Conservation (phyloP, 352 stramenopile genomes). For the Pythium phragmitis region DNA sequence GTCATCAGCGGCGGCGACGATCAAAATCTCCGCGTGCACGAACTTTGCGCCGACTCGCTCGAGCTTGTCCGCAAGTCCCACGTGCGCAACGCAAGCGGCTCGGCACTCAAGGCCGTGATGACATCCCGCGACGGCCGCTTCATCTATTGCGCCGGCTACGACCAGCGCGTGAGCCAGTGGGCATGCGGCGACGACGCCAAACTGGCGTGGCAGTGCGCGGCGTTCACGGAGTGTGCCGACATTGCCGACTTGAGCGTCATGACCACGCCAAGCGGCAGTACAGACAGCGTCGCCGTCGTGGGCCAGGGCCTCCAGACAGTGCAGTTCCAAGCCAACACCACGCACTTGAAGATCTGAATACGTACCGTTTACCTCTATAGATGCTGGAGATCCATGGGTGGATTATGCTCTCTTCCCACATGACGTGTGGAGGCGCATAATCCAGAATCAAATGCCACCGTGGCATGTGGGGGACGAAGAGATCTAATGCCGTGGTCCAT, state of each 20-base stretch:
- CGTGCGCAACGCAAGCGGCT: slow-evolving; percentile 70
- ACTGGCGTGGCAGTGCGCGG: slow-evolving; percentile 55
- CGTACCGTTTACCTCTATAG: slow-evolving; percentile 1
- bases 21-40: slow-evolving; percentile 54
- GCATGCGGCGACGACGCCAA: slow-evolving; percentile 18
- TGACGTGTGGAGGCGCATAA: too few species aligned
- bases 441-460: too few species aligned
- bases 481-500: background rate
- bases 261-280: background rate
- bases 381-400: background rate
- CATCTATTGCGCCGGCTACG: slow-evolving; percentile 76
- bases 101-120: slow-evolving; percentile 76
- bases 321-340: slow-evolving; percentile 29
- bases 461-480: background rate
- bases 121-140: slow-evolving; percentile 40
- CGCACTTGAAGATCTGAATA: background rate
- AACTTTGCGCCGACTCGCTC: slow-evolving; percentile 41
- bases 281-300: slow-evolving; percentile 53
- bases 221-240: slow-evolving; percentile 79
- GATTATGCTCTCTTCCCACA: too few species aligned
- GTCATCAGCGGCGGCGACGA: slow-evolving; percentile 83
- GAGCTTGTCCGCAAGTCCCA: slow-evolving; percentile 34
- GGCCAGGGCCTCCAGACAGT: slow-evolving; percentile 78
- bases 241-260: slow-evolving; percentile 62
- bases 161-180: slow-evolving; percentile 85